Base-by-base conservation (phyloP, 352 stramenopile genomes). In the Phytophthora pisi region DNA sequence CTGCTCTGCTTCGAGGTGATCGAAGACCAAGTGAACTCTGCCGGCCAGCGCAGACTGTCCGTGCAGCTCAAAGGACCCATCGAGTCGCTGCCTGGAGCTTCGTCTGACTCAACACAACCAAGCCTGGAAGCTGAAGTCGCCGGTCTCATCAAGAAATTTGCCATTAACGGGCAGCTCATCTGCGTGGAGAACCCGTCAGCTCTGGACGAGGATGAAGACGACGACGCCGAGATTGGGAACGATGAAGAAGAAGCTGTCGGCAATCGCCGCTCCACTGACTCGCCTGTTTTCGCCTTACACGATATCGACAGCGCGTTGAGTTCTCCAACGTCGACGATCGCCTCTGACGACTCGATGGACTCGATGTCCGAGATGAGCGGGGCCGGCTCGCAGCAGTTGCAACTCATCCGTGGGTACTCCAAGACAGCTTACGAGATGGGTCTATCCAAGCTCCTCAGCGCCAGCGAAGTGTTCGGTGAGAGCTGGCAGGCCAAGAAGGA, bases 401-500 rank as follows among this genome's bases (percentile, higher is more conserved):
- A 47, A 40, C 60, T 92, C n/a, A 84, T 92, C 34, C 80, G 79
- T 1, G 70, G 79, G 24, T 74, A 79, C 36, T 92, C 85, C 5
- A 86, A 77, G 52, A 86, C 73, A 30, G 73, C 83, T 24, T 93
- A 93, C 49, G 86, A 93, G 51, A 65, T 79, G 49, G 82, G 86
- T 18, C 63, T 93, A 23, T 78, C 83, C 9, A 92, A 90, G 55
- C 64, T 93, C 23, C 63, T 93, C 13, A 75, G 66, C 2, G 81
- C 87, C 38, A 77, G 68, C 6, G 77, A 76, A 13, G 78, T 80
- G 7, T 98, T 98, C 70, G 94, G 96, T 23, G 97, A 99, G 66
- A 88, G 90, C 54, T 98, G 97, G 96, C 84, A 89, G n/a, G 87
- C 92, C 24, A 98, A 98, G 61, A 97, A 97, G 74, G 82, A 92